Conservation (phyloP, 192 early-diverging fungal species). For the Piromyces finnis region DNA sequence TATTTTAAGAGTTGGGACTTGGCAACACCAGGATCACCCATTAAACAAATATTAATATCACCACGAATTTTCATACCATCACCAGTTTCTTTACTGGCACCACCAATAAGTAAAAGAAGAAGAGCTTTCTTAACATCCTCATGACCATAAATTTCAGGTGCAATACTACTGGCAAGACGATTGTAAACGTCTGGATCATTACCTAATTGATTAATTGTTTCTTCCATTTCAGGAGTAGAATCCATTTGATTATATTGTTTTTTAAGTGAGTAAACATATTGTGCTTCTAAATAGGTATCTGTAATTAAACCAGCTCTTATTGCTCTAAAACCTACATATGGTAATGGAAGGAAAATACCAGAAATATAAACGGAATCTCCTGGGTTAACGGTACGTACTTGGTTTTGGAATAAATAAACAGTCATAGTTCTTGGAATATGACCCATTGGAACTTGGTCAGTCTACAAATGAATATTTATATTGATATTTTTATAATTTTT, state of each 20-base stretch:
- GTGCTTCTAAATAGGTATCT: slow-evolving; percentile 86
- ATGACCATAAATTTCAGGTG: slow-evolving; percentile 83
- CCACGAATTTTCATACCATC: slow-evolving; percentile 94
- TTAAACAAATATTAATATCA: slow-evolving; percentile 90
- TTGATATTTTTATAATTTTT: too few relatives aligned
- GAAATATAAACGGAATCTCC: slow-evolving; percentile 71
- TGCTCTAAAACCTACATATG: slow-evolving; percentile 82
- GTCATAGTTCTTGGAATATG: slow-evolving; percentile 94
- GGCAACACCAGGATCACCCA: slow-evolving; percentile 97
- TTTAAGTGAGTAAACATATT: slow-evolving; percentile 72
- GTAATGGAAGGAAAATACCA: slow-evolving; percentile 80
- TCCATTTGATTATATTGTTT: slow-evolving; percentile 78
- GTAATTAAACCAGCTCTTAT: slow-evolving; percentile 78
- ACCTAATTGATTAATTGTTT: slow-evolving; percentile 21
- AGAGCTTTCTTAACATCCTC: slow-evolving; percentile 87
- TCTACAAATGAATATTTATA: slow-evolving; percentile 16
- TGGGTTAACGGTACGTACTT: slow-evolving; percentile 63
- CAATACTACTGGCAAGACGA: slow-evolving; percentile 53
- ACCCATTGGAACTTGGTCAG: slow-evolving; percentile 96
- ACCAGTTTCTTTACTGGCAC: slow-evolving; percentile 55
- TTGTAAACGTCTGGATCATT: slow-evolving; percentile 57
- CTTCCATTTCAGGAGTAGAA: slow-evolving; percentile 3
- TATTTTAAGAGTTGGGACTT: slow-evolving; percentile 95
- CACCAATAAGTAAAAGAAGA: slow-evolving; percentile 66
- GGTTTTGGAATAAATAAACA: slow-evolving; percentile 66